Evolutionary conservation across 2,329 filamentous ascomycete genomes (phyloP).

Genomic region (Calonectria montana): DNA sequence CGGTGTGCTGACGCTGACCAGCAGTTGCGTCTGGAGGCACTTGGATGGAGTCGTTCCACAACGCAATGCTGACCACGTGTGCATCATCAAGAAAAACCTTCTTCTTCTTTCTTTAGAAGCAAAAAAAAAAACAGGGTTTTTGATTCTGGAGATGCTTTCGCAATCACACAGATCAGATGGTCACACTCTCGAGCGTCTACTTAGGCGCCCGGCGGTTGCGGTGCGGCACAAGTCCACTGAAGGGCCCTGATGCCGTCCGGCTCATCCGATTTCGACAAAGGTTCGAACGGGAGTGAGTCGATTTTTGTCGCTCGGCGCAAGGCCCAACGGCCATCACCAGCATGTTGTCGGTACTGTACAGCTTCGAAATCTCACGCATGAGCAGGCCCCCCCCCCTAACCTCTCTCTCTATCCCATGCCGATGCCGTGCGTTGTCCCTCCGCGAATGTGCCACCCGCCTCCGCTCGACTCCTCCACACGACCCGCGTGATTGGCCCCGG

Average conservation of each 20-base stretch:
- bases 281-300: conserved; percentile 12
- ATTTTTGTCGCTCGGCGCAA: neutral
- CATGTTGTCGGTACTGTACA: neutral
- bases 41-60: conserved; percentile 13
- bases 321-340: neutral
- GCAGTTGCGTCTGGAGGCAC: neutral
- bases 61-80: conserved; percentile 8
- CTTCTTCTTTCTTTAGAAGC: conserved; percentile 19
- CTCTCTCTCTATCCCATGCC: neutral
- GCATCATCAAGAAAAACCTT: neutral
- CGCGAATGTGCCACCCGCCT: neutral
- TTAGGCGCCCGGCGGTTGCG: conserved; percentile 21
- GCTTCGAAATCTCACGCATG: neutral
- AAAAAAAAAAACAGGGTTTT: neutral
- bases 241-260: conserved; percentile 1
- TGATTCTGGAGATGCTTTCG: neutral
- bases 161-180: neutral
- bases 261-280: conserved; percentile 34
- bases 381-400: neutral
- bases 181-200: neutral
- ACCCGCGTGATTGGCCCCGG: conserved; percentile 29
- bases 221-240: conserved; percentile 9
- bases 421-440: neutral
- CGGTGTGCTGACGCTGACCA: conserved; percentile 17
- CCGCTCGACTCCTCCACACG: conserved; percentile 5